phyloP scores from a whole-genome alignment of 1,139 yeast species.

The Zygosaccharomyces sapae region DNA sequence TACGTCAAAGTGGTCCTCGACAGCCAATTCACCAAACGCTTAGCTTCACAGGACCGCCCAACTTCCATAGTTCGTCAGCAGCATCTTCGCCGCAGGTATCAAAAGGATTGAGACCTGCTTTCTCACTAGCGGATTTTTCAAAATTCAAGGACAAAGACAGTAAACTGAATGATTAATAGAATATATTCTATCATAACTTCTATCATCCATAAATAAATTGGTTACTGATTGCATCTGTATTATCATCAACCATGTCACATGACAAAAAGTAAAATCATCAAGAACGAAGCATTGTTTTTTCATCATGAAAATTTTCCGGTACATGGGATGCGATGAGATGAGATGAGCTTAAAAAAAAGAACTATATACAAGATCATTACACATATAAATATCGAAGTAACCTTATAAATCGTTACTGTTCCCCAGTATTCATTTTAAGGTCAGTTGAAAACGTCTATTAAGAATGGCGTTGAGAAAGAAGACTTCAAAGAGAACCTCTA shows the following conservation, averaged over 20 bases:
- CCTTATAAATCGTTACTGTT: not conserved
- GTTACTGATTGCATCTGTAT: not conserved
- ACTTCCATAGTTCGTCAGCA: constrained; percentile 9
- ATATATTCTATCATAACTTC: not conserved
- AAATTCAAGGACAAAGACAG: constrained; percentile 23
- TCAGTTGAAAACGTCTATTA: not conserved
- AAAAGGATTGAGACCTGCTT: constrained; percentile 24
- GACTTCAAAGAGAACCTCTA: constrained; percentile 65
- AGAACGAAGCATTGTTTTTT: constrained; percentile 2
- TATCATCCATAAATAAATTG: not conserved
- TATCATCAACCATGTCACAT: not conserved
- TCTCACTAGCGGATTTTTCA: constrained; percentile 33
- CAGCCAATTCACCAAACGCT: constrained; percentile 5
- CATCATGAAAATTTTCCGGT: constrained; percentile 18
- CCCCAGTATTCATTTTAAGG: not conserved
- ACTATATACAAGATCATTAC: not conserved
- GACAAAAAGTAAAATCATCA: not conserved
- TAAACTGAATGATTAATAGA: constrained; percentile 13
- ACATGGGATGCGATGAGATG: constrained; percentile 22
- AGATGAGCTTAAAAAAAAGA: constrained; percentile 17
- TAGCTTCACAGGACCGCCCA: constrained; percentile 7
- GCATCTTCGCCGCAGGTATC: constrained; percentile 12
- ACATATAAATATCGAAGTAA: not conserved
- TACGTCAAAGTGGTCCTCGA: constrained; percentile 9
- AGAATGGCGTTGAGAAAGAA: constrained; percentile 38